Evolutionary conservation across 2,329 filamentous ascomycete species (phyloP).

Genomic region (Exserohilum turcica): DNA sequence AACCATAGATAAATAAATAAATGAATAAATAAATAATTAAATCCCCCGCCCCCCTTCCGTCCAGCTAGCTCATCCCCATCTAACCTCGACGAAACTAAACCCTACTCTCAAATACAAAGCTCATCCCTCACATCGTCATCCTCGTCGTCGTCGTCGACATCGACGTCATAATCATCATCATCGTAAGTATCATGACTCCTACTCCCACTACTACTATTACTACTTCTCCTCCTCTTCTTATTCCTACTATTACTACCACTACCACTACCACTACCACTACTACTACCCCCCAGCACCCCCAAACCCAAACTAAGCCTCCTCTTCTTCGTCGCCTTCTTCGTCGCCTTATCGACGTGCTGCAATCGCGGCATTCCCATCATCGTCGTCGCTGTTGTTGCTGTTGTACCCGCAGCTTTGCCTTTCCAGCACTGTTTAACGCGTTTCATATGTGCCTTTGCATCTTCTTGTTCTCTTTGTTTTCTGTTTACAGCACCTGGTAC

Average conservation of each 20-base stretch:
- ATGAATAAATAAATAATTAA: too few relatives aligned
- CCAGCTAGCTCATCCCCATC: too few relatives aligned
- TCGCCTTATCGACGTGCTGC: too few relatives aligned
- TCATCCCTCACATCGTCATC: conserved; percentile 27
- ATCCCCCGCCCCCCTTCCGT: neutral
- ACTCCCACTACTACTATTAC: neutral
- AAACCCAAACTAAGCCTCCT: too few relatives aligned
- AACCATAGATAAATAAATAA: too few relatives aligned
- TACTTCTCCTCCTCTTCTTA: conserved; percentile 5
- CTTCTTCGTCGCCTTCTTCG: neutral
- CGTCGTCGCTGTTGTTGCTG: too few relatives aligned
- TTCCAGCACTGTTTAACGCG: conserved; percentile 34
- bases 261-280: too few relatives aligned
- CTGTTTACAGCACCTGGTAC: too few relatives aligned
- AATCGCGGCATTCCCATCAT: neutral
- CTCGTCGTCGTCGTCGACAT: neutral
- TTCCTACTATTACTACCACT: too few relatives aligned
- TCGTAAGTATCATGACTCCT: neutral
- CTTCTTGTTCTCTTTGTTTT: neutral
- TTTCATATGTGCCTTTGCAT: conserved; percentile 21
- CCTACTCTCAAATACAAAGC: conserved; percentile 16
- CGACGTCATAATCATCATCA: conserved; percentile 17
- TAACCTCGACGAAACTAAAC: too few relatives aligned
- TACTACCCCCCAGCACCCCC: too few relatives aligned
- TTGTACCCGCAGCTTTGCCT: too few relatives aligned